Evolutionary conservation across 2,329 filamentous ascomycete species (phyloP), one percentile per base, ranked within the genome.

Genomic region (Sphaceloma murrayae): DNA sequence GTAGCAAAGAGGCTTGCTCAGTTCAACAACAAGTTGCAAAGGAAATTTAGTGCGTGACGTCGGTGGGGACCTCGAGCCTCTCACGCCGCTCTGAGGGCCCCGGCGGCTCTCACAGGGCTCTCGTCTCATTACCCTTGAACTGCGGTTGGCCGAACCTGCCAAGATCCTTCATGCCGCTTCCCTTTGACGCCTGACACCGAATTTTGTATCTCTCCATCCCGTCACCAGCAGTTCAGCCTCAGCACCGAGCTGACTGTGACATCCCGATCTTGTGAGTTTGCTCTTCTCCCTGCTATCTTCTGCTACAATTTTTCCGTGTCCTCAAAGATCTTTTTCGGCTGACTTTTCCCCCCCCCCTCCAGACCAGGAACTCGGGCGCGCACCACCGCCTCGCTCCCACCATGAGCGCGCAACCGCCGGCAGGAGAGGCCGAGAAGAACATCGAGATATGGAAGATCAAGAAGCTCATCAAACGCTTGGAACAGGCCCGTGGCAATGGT

Each of bases 401-500:
- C 59, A 94, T 94, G 86, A 88, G 83, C 72, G 80, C 87, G 69
- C 72, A 85, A 68, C 73, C 81, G 61, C 79, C 85, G 69, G 78
- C 78, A 65, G 88, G 82, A 70, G 91, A 96, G 69, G 89, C 89
- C 57, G 91, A 98, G 78, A 96, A 96, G 78, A 98, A 96, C 68
- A 82, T 82, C 54, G 78, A 82, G 67, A 82, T 82, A 72, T 88
- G 83, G 85, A 95, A 98, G 82, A 88, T 98, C 63, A 98, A 98
- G 78, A 98, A 98, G 75, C 74, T 98, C 62, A 94, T 98, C 72
- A 98, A 96, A 72, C 85, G 91, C 59, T 85, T 98, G 58, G 91
- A 96, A 69, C 84, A 86, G 51, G 93, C 93, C 56, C 78, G 93
- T 65, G 91, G 91, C 65, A 98, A 98, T 78, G 91, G 91, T 71